phyloP scores from a whole-genome alignment of 345 rosid genomes.

The Salix brachista region DNA sequence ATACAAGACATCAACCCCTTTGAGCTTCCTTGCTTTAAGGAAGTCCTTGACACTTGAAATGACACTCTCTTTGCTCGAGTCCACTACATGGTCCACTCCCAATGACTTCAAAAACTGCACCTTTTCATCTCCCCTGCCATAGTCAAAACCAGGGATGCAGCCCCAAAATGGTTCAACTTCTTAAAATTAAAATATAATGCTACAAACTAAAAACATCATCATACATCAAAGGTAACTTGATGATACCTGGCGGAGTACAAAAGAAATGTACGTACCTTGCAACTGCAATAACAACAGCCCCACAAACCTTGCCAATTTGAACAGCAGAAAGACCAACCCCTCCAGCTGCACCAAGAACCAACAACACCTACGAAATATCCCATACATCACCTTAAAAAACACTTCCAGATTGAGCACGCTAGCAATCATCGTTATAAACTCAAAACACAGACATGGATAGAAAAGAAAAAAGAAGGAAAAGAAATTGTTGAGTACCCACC shows the following conservation, averaged over 20 bases:
- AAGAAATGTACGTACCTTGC: slow-evolving; percentile 49
- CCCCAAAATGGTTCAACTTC: neutral
- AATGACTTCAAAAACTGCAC: slow-evolving; percentile 59
- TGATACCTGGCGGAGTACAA: neutral
- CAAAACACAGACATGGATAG: neutral
- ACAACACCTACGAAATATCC: slow-evolving; percentile 49
- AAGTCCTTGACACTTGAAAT: slow-evolving; percentile 66
- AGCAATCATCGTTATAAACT: neutral
- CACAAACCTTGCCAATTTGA: slow-evolving; percentile 83
- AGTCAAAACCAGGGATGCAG: neutral
- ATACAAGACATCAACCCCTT: slow-evolving; percentile 78
- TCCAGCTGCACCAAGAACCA: slow-evolving; percentile 96
- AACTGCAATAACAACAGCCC: slow-evolving; percentile 80
- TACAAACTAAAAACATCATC: neutral
- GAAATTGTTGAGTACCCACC: slow-evolving; percentile 25
- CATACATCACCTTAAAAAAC: neutral
- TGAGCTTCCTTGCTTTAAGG: slow-evolving; percentile 66
- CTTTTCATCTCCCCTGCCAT: slow-evolving; percentile 70
- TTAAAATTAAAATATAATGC: too few species aligned
- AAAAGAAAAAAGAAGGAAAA: neutral
- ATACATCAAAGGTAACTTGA: too few species aligned
- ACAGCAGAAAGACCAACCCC: slow-evolving; percentile 95
- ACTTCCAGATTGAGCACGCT: neutral
- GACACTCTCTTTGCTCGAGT: slow-evolving; percentile 56
- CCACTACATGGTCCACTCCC: slow-evolving; percentile 85